Conservation (phyloP, 2,329 filamentous ascomycete genomes). For the Penicillium digitatum region DNA sequence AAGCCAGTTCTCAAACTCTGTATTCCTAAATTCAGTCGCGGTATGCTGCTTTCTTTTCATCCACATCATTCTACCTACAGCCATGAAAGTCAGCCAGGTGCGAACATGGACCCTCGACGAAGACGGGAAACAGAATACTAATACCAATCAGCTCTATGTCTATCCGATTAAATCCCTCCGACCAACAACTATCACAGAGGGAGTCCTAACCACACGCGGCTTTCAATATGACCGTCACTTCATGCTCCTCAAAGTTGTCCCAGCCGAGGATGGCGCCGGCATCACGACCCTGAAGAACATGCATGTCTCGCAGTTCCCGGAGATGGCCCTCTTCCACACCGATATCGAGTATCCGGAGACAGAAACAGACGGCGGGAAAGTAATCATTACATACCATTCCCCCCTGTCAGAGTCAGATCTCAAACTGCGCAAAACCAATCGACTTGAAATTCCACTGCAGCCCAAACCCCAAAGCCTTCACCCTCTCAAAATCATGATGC, state of each 20-base stretch:
- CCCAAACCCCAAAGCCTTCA: constrained; percentile 50
- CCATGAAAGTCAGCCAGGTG: constrained; percentile 37
- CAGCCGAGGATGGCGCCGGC: constrained; percentile 17
- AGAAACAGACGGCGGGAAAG: constrained; percentile 28
- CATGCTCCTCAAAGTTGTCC: constrained; percentile 59
- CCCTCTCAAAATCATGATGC: constrained; percentile 54
- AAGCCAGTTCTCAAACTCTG: not conserved
- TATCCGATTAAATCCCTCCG: constrained; percentile 74
- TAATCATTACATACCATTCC: constrained; percentile 41
- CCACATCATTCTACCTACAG: constrained; percentile 24
- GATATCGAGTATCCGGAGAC: constrained; percentile 42
- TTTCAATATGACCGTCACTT: constrained; percentile 65
- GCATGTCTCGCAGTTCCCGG: constrained; percentile 55
- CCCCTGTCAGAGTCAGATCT: constrained; percentile 27
- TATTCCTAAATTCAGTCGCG: no score
- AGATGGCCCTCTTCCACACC: constrained; percentile 63
- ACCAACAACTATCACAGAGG: constrained; percentile 52
- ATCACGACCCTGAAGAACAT: constrained; percentile 50
- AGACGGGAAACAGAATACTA: not conserved
- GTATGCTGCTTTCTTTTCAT: not conserved
- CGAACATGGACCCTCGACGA: not conserved
- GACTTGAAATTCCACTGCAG: constrained; percentile 55
- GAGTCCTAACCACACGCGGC: constrained; percentile 59
- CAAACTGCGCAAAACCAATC: constrained; percentile 6
- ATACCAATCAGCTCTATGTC: constrained; percentile 57